These are phyloP conservation scores for Saccharomyces paradoxus DNA, from an alignment of 805 yeast species.

Conservation along the genomic window DNA sequence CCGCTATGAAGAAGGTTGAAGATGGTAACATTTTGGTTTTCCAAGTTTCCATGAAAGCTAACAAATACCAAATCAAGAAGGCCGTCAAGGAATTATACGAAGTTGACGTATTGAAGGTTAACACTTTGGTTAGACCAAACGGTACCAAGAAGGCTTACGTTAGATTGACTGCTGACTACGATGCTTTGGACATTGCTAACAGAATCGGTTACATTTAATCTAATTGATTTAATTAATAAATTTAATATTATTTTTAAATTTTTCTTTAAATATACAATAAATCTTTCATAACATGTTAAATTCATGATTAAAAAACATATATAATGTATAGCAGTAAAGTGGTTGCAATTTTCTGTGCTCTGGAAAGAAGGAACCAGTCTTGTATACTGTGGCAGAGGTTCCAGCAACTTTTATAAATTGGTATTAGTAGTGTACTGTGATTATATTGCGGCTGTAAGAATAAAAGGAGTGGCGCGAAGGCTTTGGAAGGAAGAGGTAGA, in stretches of 20 bases:
- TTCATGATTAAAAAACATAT: background rate
- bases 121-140: constrained; percentile 97
- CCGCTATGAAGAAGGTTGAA: constrained; percentile 99
- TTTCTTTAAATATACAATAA: background rate
- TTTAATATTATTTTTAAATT: background rate
- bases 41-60: constrained; percentile 94
- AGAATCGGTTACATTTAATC: constrained; percentile 96
- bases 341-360: background rate
- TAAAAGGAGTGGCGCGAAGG: too few relatives aligned
- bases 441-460: too few relatives aligned
- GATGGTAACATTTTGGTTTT: constrained; percentile 98
- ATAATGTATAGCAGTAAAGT: background rate
- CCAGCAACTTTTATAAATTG: too few relatives aligned
- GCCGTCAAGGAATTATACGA: constrained; percentile 98
- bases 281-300: background rate
- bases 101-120: constrained; percentile 87
- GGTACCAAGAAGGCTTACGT: constrained; percentile 99
- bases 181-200: constrained; percentile 99
- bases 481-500: too few relatives aligned
- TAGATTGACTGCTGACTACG: constrained; percentile 97
- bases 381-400: too few relatives aligned
- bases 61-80: constrained; percentile 96
- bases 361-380: too few relatives aligned
- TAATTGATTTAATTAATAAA: constrained; percentile 5
- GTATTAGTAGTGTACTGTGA: too few relatives aligned